Percentiles rank a stretch among this genome's conserved stretches.
These are phyloP conservation scores for Ustilago shanxiensis DNA, from an alignment of 1,284 basidiomycete species.

Conservation along the genomic window DNA sequence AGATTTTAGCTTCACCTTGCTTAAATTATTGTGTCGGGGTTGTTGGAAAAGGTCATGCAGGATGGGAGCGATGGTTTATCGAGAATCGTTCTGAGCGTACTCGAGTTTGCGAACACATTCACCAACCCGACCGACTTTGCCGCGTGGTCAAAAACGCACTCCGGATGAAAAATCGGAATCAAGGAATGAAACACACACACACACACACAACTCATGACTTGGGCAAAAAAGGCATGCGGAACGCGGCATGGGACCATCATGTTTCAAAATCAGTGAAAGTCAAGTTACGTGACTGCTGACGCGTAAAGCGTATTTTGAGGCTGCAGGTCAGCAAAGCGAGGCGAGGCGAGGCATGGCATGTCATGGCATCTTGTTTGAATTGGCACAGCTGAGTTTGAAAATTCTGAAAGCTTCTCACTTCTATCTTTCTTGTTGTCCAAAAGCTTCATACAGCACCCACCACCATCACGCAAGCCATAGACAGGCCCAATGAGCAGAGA, in stretches of 20 bases:
- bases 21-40: too few relatives aligned
- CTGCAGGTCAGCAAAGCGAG: too few relatives aligned
- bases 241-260: neutral
- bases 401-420: neutral
- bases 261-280: too few relatives aligned
- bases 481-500: neutral
- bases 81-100: too few relatives aligned
- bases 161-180: neutral
- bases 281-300: neutral
- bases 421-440: too few relatives aligned
- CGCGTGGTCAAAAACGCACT: too few relatives aligned
- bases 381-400: constrained; percentile 5
- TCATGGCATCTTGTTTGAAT: neutral
- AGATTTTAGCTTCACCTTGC: too few relatives aligned
- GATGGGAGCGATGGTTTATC: too few relatives aligned
- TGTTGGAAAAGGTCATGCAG: too few relatives aligned
- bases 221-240: neutral
- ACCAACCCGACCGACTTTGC: too few relatives aligned
- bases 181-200: neutral
- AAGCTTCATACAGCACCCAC: neutral
- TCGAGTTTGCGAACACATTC: neutral
- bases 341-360: neutral
- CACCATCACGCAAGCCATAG: constrained; percentile 1
- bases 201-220: too few relatives aligned
- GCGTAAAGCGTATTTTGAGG: neutral